Evolutionary conservation across 768 basidiomycete species (phyloP).

Genomic region (Agrocybe chaxingu): DNA sequence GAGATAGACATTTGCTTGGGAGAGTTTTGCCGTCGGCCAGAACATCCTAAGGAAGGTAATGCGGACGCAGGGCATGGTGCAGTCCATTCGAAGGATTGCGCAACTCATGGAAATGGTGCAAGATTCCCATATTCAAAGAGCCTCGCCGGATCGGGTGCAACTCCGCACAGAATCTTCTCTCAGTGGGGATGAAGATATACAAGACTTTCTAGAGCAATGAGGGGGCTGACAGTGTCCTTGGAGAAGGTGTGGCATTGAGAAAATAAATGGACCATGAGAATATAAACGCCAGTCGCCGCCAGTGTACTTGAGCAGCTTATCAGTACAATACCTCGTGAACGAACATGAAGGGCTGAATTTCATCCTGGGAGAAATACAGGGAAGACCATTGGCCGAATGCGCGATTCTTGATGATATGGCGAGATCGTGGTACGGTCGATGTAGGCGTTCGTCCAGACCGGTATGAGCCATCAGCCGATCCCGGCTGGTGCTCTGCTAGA

Average conservation of each 20-base stretch:
- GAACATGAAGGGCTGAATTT: too few species aligned
- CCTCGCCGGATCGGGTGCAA: background rate
- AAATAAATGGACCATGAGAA: background rate
- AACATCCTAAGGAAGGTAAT: background rate
- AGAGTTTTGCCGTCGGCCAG: background rate
- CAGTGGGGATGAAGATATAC: too few species aligned
- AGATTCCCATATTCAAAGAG: background rate
- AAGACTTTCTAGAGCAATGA: background rate
- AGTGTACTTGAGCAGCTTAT: too few species aligned
- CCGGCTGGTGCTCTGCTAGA: too few species aligned
- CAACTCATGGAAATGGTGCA: slow-evolving; percentile 3
- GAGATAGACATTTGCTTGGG: background rate
- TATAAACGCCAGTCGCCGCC: too few species aligned
- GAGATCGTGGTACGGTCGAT: background rate
- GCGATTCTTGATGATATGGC: slow-evolving; percentile 12
- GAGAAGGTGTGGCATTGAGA: background rate
- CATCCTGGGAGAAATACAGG: too few species aligned
- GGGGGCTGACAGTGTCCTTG: background rate
- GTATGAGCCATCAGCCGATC: too few species aligned
- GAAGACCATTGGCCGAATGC: background rate
- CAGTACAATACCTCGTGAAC: too few species aligned
- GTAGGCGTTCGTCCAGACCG: too few species aligned
- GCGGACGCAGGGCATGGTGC: slow-evolving; percentile 2
- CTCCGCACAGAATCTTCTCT: background rate
- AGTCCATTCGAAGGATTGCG: slow-evolving; percentile 4